A percentile compares a stretch with the other conserved stretches of the same genome.
Conservation (phyloP, 2,329 filamentous ascomycete genomes). For the Dryadomyces quercus-mongolicae region DNA sequence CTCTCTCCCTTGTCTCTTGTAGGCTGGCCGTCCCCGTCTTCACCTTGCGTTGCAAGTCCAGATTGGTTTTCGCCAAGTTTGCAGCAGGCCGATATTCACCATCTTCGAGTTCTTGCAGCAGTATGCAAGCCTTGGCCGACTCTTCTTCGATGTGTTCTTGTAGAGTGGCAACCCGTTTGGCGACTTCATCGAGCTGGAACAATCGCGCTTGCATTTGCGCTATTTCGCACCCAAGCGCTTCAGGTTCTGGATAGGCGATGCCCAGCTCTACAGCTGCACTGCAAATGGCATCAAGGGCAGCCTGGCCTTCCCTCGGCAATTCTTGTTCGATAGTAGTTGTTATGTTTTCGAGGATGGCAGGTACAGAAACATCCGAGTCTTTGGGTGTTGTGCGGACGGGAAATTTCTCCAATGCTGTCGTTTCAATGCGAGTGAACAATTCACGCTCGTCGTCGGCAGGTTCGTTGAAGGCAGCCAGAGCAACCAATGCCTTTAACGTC, state of each 20-base stretch:
- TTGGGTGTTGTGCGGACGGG: too few relatives aligned
- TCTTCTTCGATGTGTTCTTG: conserved; percentile 42
- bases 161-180: conserved; percentile 42
- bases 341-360: conserved; percentile 25
- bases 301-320: conserved; percentile 41
- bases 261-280: conserved; percentile 36
- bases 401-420: conserved; percentile 44
- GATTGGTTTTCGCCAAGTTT: conserved; percentile 55
- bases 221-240: conserved; percentile 38
- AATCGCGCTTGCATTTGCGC: conserved; percentile 42
- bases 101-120: conserved; percentile 30
- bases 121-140: conserved; percentile 22
- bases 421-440: conserved; percentile 45
- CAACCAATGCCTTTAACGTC: conserved; percentile 63
- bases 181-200: conserved; percentile 42
- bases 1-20: conserved; percentile 50
- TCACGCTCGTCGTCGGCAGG: conserved; percentile 58
- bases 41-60: conserved; percentile 58
- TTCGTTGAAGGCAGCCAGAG: conserved; percentile 66
- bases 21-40: conserved; percentile 56
- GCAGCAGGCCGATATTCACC: conserved; percentile 40
- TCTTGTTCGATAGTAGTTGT: conserved; percentile 40
- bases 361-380: not conserved
- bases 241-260: conserved; percentile 33
- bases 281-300: conserved; percentile 46